Conservation (phyloP, 2,329 filamentous ascomycete species). For the Penicillium rolfsii region DNA sequence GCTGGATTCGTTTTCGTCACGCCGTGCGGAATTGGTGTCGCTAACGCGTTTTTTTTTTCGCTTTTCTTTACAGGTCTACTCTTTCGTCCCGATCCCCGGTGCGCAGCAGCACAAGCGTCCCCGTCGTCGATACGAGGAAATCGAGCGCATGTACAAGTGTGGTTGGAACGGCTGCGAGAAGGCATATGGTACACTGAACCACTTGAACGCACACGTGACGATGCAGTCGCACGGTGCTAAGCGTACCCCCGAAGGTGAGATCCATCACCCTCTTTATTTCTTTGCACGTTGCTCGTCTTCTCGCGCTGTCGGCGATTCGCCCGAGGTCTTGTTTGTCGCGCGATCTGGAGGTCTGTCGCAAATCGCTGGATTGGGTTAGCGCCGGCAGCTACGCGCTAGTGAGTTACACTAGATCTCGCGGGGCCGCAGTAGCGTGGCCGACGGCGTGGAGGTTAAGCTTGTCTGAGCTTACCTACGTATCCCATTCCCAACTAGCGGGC, state of each 20-base stretch:
- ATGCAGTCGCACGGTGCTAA: slow-evolving; percentile 98
- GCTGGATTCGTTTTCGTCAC: background rate
- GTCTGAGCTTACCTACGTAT: slow-evolving; percentile 29
- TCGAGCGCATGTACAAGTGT: slow-evolving; percentile 99
- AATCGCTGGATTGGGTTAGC: slow-evolving; percentile 46
- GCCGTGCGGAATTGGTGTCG: slow-evolving; percentile 2
- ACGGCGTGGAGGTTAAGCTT: slow-evolving; percentile 51
- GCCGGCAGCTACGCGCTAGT: slow-evolving; percentile 45
- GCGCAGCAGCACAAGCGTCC: slow-evolving; percentile 97
- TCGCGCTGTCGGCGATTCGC: background rate
- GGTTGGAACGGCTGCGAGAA: slow-evolving; percentile 99
- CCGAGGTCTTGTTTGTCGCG: slow-evolving; percentile 14
- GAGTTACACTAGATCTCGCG: slow-evolving; percentile 55
- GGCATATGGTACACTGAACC: slow-evolving; percentile 95
- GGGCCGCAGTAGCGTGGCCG: slow-evolving; percentile 58
- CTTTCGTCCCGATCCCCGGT: slow-evolving; percentile 95
- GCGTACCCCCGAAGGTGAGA: slow-evolving; percentile 92
- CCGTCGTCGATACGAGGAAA: slow-evolving; percentile 91
- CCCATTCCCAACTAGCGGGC: slow-evolving; percentile 20
- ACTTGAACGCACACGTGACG: slow-evolving; percentile 95
- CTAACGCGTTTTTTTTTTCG: slow-evolving; percentile 5
- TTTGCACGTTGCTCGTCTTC: slow-evolving; percentile 1
- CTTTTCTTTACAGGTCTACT: slow-evolving; percentile 73
- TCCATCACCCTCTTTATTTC: slow-evolving; percentile 17
- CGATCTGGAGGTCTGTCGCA: slow-evolving; percentile 36